Evolutionary conservation across 768 basidiomycete genomes (phyloP).

Genomic region (Boletus coccyginus): DNA sequence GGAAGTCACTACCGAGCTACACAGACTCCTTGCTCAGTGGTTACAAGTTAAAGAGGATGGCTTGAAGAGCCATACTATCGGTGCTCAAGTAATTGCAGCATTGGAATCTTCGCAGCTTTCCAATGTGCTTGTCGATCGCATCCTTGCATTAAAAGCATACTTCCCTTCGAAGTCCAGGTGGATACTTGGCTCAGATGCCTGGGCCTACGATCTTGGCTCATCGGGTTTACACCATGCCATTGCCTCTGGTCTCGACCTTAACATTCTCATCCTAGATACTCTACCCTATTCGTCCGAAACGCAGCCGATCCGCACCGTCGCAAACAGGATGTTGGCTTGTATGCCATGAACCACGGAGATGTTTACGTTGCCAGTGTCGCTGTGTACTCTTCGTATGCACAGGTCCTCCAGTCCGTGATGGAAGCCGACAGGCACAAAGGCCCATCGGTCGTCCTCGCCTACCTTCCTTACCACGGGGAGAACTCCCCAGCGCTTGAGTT

Average conservation of each 20-base stretch:
- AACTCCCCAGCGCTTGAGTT: slow-evolving; percentile 77
- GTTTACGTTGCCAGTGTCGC: slow-evolving; percentile 96
- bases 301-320: slow-evolving; percentile 66
- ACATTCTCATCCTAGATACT: slow-evolving; percentile 94
- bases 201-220: slow-evolving; percentile 95
- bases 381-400: slow-evolving; percentile 92
- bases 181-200: slow-evolving; percentile 98
- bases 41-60: slow-evolving; percentile 70
- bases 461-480: slow-evolving; percentile 85
- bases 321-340: slow-evolving; percentile 95
- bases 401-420: slow-evolving; percentile 85
- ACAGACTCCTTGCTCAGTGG: slow-evolving; percentile 78
- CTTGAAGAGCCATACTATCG: slow-evolving; percentile 55
- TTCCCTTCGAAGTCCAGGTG: slow-evolving; percentile 76
- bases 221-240: slow-evolving; percentile 95
- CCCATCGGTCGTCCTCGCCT: slow-evolving; percentile 89
- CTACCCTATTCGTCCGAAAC: slow-evolving; percentile 83
- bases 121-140: slow-evolving; percentile 48
- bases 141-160: slow-evolving; percentile 58
- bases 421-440: slow-evolving; percentile 91
- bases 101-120: slow-evolving; percentile 42
- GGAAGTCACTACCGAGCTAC: slow-evolving; percentile 51
- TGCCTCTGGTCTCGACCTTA: slow-evolving; percentile 86
- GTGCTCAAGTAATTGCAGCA: slow-evolving; percentile 51
- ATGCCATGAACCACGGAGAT: slow-evolving; percentile 98